Base-by-base conservation (phyloP, 2,329 filamentous ascomycete species). In the Lasiodiplodia gonubiensis region DNA sequence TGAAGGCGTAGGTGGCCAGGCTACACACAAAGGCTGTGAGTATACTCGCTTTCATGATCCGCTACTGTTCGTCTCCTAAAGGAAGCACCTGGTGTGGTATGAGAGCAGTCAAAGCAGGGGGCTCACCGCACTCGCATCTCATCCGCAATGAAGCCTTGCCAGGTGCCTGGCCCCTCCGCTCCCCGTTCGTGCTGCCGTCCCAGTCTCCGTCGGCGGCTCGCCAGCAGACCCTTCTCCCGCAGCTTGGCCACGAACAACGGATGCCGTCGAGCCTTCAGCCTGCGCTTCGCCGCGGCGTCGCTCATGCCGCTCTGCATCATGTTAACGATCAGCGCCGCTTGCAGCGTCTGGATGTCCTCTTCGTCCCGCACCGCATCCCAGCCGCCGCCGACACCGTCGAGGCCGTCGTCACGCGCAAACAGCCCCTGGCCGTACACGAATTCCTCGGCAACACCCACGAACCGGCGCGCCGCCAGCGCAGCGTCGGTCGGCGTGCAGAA, bases 321-420 rank as follows among this genome's bases (percentile, higher is more conserved):
- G 25, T 46, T 54, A 2, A 68, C 42, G 27, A 68, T 35, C 16
- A 68, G 25, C 16, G 53, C 67, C 12, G 67, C 67, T 30, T 68
- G 67, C 16, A 68, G 39, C 18, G 55, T 48, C 25, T 68, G 52
- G 39, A 67, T 11, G 33, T 49, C 61, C 21, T 66, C 53, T 3
- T 33, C 30, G 11, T 61, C 53, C 42, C 8, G n/a, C n/a, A n/a
- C n/a, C n/a, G n/a, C 27, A 8, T 30, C 27, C 27, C 27, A 1
- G 5, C 30, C 30, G 30, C 30, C 30, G 30, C 30, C 30, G 30
- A 30, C 30, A 30, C 30, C 30, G 30, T 33, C 7, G 30, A 8
- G 7, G 30, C 10, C 30, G 30, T 33, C 30, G 7, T 33, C 30
- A 2, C 30, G 30, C 30, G 30, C 30, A 33, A 33, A 64, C 48